Evolutionary conservation across 495 filamentous ascomycete species (phyloP).

Genomic region (Xylaria cubensis): DNA sequence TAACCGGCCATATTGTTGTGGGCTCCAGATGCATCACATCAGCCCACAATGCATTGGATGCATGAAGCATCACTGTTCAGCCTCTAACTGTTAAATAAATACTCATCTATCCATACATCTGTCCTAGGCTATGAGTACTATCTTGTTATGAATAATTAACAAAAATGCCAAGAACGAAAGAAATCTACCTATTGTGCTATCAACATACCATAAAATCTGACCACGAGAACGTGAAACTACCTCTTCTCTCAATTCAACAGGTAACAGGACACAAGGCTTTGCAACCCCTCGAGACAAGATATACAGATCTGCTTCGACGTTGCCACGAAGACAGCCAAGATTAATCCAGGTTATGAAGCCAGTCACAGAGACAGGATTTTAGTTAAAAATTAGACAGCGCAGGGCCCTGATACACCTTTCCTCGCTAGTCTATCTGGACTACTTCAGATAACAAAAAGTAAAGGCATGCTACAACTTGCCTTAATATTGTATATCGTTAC

Average conservation of each 20-base stretch:
- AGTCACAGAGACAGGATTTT: not conserved
- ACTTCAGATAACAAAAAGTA: not conserved
- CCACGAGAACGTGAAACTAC: not conserved
- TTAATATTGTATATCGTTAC: too few relatives aligned
- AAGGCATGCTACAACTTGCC: not conserved
- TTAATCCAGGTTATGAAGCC: not conserved
- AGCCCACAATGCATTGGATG: conserved; percentile 12
- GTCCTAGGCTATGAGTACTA: not conserved
- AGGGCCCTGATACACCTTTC: too few relatives aligned
- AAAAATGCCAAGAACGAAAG: not conserved
- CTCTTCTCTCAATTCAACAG: not conserved
- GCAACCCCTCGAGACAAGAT: conserved; percentile 9
- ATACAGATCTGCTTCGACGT: not conserved
- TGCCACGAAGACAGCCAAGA: not conserved
- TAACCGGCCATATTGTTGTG: not conserved
- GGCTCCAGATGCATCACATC: conserved; percentile 2
- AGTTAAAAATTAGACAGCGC: too few relatives aligned
- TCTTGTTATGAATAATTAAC: not conserved
- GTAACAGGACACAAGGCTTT: not conserved
- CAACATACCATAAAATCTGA: too few relatives aligned
- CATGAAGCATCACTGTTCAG: conserved; percentile 14
- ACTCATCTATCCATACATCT: not conserved
- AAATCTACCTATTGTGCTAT: not conserved
- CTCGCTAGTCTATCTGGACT: too few relatives aligned
- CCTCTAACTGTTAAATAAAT: not conserved